A percentile compares a stretch with the other conserved stretches of the same genome.
Evolutionary conservation across 2,329 filamentous ascomycete species (phyloP).

Genomic region (Epichloe glyceriae): DNA sequence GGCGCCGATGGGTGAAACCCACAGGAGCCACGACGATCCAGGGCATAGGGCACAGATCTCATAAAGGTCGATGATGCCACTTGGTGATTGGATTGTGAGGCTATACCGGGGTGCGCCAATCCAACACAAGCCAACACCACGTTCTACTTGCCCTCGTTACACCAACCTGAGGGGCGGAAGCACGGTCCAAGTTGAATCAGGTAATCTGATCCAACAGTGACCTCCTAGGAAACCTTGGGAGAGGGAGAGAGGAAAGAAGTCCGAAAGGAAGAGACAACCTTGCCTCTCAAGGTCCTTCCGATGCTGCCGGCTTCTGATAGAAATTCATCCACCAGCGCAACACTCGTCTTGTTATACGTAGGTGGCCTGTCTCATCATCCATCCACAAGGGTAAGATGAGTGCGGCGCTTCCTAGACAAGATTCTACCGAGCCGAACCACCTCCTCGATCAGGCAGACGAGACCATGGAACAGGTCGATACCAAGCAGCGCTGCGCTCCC

Average conservation of each 20-base stretch:
- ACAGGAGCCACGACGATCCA: neutral
- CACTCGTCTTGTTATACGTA: neutral
- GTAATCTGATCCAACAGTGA: neutral
- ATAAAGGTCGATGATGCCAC: neutral
- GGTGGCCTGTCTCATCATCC: neutral
- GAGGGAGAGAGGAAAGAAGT: too few species aligned
- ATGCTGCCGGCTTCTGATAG: neutral
- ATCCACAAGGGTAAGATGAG: neutral
- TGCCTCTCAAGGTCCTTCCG: too few species aligned
- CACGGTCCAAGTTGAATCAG: neutral
- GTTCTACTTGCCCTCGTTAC: too few species aligned
- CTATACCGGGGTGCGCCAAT: neutral
- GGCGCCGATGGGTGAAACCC: neutral
- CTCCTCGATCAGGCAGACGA: slow-evolving; percentile 1
- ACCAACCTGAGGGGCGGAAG: neutral
- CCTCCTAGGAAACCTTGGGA: too few species aligned
- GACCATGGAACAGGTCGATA: neutral
- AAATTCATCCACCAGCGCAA: neutral
- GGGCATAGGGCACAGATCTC: neutral
- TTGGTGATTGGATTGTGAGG: neutral
- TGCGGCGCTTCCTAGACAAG: neutral
- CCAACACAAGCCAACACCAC: neutral
- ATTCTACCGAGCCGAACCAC: slow-evolving; percentile 3
- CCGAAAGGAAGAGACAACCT: too few species aligned
- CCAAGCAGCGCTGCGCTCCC: neutral